A percentile compares a stretch with the other conserved stretches of the same genome.
Conservation (phyloP, 2,329 filamentous ascomycete species). For the Cordyceps militaris region DNA sequence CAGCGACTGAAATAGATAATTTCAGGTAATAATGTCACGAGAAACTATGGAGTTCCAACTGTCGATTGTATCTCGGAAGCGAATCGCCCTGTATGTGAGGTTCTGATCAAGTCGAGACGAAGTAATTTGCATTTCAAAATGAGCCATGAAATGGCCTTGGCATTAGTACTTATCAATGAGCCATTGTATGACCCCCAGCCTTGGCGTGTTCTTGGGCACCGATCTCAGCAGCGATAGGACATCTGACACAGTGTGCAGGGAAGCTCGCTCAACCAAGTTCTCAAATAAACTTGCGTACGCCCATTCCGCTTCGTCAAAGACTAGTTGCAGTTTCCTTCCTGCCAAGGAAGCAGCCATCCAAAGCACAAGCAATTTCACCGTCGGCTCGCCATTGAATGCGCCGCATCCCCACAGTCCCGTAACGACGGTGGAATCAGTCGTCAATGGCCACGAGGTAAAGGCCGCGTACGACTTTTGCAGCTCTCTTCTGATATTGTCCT, state of each 20-base stretch:
- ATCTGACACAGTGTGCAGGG: background rate
- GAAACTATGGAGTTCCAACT: too few relatives aligned
- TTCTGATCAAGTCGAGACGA: too few relatives aligned
- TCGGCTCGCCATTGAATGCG: conserved; percentile 28
- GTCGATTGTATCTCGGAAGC: too few relatives aligned
- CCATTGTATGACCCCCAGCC: background rate
- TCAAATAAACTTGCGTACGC: background rate
- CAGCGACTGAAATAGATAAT: too few relatives aligned
- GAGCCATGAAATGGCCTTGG: background rate
- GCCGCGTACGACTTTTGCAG: conserved; percentile 24
- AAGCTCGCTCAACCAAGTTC: conserved; percentile 16
- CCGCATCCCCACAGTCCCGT: conserved; percentile 30
- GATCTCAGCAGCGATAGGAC: background rate
- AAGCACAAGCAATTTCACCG: conserved; percentile 24
- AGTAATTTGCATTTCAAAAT: too few relatives aligned
- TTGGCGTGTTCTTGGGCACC: background rate
- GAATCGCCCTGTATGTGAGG: too few relatives aligned
- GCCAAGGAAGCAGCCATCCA: conserved; percentile 27
- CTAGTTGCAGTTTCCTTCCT: conserved; percentile 16
- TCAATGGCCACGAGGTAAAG: conserved; percentile 19
- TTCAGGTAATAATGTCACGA: too few relatives aligned
- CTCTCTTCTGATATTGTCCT: conserved; percentile 23
- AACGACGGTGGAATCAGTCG: conserved; percentile 15
- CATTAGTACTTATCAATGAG: background rate
- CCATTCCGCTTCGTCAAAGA: conserved; percentile 15